Percentiles rank a stretch among this genome's conserved stretches.
phyloP scores from a whole-genome alignment of 257 asterid species.

The Catharanthus roseus region DNA sequence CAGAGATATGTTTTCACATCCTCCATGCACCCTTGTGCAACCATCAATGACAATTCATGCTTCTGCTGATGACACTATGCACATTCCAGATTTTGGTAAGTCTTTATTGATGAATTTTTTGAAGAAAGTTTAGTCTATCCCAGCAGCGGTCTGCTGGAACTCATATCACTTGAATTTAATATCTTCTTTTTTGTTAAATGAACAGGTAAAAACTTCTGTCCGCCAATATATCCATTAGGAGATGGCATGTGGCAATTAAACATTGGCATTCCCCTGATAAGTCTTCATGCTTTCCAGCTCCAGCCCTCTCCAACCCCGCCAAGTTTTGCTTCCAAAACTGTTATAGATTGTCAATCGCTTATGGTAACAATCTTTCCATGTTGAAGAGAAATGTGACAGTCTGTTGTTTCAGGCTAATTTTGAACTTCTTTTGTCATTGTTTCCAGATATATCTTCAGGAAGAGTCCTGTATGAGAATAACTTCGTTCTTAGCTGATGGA shows the following conservation, averaged over 20 bases:
- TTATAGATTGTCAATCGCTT: slow-evolving; percentile 81
- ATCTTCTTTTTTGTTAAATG: slow-evolving; percentile 22
- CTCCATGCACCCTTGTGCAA: slow-evolving; percentile 90
- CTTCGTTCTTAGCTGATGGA: slow-evolving; percentile 94
- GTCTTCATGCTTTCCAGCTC: slow-evolving; percentile 77
- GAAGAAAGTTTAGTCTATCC: slow-evolving; percentile 20
- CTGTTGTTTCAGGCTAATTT: slow-evolving; percentile 4
- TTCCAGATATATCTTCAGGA: slow-evolving; percentile 94
- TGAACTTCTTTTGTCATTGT: slow-evolving; percentile 21
- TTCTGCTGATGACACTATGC: slow-evolving; percentile 36
- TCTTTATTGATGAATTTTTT: slow-evolving; percentile 14
- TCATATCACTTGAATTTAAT: slow-evolving; percentile 15
- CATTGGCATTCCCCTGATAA: slow-evolving; percentile 57
- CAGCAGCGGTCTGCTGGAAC: slow-evolving; percentile 11
- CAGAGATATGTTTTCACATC: slow-evolving; percentile 94
- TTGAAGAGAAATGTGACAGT: slow-evolving; percentile 5
- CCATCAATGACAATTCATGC: slow-evolving; percentile 76
- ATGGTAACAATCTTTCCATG: slow-evolving; percentile 39
- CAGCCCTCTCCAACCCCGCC: slow-evolving; percentile 91
- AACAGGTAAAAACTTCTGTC: slow-evolving; percentile 70
- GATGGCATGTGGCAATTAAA: slow-evolving; percentile 59
- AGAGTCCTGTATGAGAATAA: slow-evolving; percentile 90
- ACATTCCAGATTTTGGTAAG: slow-evolving; percentile 81
- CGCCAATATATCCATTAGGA: slow-evolving; percentile 92
- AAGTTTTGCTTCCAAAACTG: slow-evolving; percentile 72